Evolutionary conservation across 768 basidiomycete genomes (phyloP).

Genomic region (Dentipellis sp.): DNA sequence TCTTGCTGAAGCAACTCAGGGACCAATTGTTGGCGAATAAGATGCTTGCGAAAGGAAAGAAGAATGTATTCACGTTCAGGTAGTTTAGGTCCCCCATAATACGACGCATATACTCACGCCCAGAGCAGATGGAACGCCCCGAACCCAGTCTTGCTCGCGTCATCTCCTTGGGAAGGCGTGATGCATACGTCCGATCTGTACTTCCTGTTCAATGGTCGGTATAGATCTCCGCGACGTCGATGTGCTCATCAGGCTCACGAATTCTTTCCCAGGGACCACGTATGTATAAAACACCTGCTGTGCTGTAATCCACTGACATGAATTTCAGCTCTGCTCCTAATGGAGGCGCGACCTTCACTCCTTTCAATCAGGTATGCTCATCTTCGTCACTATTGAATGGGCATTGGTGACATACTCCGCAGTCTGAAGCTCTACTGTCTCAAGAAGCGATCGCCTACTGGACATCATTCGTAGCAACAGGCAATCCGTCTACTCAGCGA

Average conservation of each 20-base stretch:
- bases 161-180: not conserved
- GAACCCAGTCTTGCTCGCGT: not conserved
- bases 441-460: conserved; percentile 33
- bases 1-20: conserved; percentile 22
- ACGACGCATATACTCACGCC: not conserved
- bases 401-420: too few species aligned
- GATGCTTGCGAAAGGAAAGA: conserved; percentile 34
- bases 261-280: not conserved
- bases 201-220: not conserved
- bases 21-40: conserved; percentile 29
- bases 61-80: conserved; percentile 36
- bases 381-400: too few species aligned
- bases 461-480: conserved; percentile 30
- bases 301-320: too few species aligned
- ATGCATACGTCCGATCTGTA: not conserved
- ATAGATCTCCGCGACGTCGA: not conserved
- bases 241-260: too few species aligned
- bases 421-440: conserved; percentile 30
- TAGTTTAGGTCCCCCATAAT: conserved; percentile 11
- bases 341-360: too few species aligned
- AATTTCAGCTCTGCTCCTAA: too few species aligned
- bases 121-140: not conserved
- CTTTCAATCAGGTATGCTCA: too few species aligned
- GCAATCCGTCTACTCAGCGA: conserved; percentile 11
- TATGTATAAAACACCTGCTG: too few species aligned